Conservation (phyloP, 73 alveolate species). For the Uronychia setigera region DNA sequence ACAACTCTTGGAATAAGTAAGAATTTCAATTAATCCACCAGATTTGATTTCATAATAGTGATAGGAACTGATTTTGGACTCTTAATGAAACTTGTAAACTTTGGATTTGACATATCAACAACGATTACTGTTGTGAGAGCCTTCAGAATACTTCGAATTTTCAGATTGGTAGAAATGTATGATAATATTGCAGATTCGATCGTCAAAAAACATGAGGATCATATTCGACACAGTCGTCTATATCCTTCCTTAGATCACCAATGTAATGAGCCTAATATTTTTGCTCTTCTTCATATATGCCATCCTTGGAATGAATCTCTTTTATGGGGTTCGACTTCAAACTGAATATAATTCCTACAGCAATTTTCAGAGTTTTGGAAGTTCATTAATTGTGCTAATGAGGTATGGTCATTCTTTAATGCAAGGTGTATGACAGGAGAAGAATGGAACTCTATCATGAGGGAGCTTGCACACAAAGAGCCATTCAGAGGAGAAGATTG, state of each 20-base stretch:
- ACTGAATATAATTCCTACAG: slow-evolving; percentile 12
- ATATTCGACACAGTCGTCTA: slow-evolving; percentile 22
- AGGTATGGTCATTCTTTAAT: no score
- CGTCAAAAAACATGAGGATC: slow-evolving; percentile 38
- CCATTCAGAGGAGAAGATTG: slow-evolving; percentile 5
- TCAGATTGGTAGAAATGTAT: slow-evolving; percentile 39
- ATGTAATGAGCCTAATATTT: not conserved
- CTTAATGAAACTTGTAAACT: not conserved
- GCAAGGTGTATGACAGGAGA: slow-evolving; percentile 61
- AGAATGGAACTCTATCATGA: slow-evolving; percentile 62
- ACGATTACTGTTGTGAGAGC: slow-evolving; percentile 44
- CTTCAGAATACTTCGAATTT: slow-evolving; percentile 45
- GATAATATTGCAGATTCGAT: slow-evolving; percentile 42
- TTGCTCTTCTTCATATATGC: slow-evolving; percentile 47
- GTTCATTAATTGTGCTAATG: slow-evolving; percentile 2
- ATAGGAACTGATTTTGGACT: slow-evolving; percentile 9
- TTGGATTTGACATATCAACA: slow-evolving; percentile 2
- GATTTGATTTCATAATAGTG: slow-evolving; percentile 16
- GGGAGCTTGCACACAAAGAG: slow-evolving; percentile 20
- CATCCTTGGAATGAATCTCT: slow-evolving; percentile 51
- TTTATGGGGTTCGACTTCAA: slow-evolving; percentile 20
- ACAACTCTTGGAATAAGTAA: slow-evolving; percentile 24
- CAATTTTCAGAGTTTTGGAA: slow-evolving; percentile 14
- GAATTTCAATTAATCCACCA: no score
- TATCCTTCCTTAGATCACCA: slow-evolving; percentile 1